phyloP scores from a whole-genome alignment of 202 grass and related monocot species.

The Musa balbisiana region DNA sequence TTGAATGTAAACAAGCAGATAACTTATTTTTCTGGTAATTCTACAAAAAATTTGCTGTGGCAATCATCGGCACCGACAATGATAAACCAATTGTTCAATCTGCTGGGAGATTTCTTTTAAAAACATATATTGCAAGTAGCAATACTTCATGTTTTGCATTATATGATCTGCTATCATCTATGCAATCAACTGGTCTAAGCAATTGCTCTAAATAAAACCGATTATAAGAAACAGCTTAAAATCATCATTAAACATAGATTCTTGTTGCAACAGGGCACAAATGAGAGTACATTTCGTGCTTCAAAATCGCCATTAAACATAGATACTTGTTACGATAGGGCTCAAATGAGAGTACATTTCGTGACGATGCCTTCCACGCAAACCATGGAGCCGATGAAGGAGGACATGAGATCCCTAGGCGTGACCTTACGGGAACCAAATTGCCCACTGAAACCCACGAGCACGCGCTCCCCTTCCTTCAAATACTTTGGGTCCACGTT shows the following conservation, averaged over 20 bases:
- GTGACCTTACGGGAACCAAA: constrained; percentile 96
- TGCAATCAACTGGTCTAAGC: no score
- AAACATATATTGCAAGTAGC: no score
- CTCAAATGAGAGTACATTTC: constrained; percentile 53
- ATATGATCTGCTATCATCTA: no score
- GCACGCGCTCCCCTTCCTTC: constrained; percentile 72
- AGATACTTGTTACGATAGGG: neutral
- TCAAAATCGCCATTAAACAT: neutral
- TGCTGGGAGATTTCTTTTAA: no score
- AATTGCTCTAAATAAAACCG: neutral
- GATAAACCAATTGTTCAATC: no score
- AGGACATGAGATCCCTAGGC: constrained; percentile 94
- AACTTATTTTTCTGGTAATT: no score
- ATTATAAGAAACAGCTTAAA: no score
- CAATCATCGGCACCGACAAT: no score
- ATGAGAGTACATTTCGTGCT: constrained; percentile 67
- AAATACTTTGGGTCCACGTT: constrained; percentile 73
- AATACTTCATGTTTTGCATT: no score
- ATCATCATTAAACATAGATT: neutral
- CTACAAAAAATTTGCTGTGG: no score
- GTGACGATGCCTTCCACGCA: constrained; percentile 96
- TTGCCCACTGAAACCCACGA: constrained; percentile 80
- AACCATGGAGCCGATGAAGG: constrained; percentile 95
- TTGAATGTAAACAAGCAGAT: no score
- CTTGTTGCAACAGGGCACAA: neutral